Conservation (phyloP, 805 yeast genomes). For the Cyberlindnera subsufficiens region DNA sequence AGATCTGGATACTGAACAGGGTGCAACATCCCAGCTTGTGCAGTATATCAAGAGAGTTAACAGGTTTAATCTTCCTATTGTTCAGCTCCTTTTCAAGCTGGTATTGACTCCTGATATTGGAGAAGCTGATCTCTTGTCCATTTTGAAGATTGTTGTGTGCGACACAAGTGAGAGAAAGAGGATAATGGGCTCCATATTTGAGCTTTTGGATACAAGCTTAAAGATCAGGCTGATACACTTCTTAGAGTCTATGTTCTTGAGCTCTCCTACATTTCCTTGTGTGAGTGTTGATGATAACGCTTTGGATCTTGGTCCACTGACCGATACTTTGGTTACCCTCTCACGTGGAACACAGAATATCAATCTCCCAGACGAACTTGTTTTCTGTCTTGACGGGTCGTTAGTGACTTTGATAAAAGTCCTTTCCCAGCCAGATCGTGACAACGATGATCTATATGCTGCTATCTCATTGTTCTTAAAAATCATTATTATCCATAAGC, state of each 20-base stretch:
- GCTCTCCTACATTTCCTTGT: constrained; percentile 34
- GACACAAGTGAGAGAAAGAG: neutral
- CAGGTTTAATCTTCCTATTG: constrained; percentile 36
- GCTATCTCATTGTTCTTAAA: constrained; percentile 45
- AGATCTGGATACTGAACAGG: neutral
- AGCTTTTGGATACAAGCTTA: constrained; percentile 26
- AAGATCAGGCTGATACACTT: constrained; percentile 29
- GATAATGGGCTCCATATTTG: constrained; percentile 27
- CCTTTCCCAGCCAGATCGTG: constrained; percentile 15
- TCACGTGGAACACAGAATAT: constrained; percentile 13
- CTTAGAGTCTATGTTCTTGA: constrained; percentile 36
- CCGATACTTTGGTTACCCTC: constrained; percentile 15
- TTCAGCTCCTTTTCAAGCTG: constrained; percentile 33
- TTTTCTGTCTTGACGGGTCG: constrained; percentile 34
- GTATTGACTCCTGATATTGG: constrained; percentile 14
- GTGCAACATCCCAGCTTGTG: constrained; percentile 1
- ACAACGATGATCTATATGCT: constrained; percentile 10
- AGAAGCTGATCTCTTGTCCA: constrained; percentile 7
- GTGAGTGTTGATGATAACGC: constrained; percentile 9
- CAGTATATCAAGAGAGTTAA: constrained; percentile 24
- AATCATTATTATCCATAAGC: constrained; percentile 53
- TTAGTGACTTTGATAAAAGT: constrained; percentile 30
- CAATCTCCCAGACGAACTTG: constrained; percentile 29
- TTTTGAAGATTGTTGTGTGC: constrained; percentile 14
- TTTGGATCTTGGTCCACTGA: constrained; percentile 9